Base-by-base conservation (phyloP, 306 rosid genomes). In the Prunus campanulata region DNA sequence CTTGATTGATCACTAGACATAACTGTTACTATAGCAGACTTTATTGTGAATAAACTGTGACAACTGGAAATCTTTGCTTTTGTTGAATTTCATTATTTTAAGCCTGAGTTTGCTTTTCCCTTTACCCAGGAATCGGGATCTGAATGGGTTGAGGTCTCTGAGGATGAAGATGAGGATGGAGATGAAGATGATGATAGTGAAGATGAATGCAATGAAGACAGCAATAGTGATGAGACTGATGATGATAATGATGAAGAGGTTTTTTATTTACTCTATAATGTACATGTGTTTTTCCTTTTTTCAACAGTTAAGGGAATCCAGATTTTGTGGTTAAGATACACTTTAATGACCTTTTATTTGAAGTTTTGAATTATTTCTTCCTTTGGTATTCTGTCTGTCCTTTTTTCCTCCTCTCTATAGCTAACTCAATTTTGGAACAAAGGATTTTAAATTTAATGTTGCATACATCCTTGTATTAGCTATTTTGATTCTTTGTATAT, bases 131-230 rank as follows among this genome's bases (percentile, higher is more conserved):
- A 90, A 61, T 88, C 99, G 0, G 90, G 88, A 79, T 88, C 99
- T 75, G 99, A 95, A 87, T 95, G 99, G 99, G 88, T 95, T 63
- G 99, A 92, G 82, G 95, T 80, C 66, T 91, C 96, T 3, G 97
- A 92, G 68, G 97, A 87, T 29, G 91, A 88, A 52, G 91, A 91
- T 56, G 96, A 85, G n/a, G 95, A 85, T 13, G 93, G 85, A 0
- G 91, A 89, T 19, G 97, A 83, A 0, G 88, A 87, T 19, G 88
- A 84, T 14, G 85, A 61, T 24, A 67, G 72, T 46, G 96, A 85
- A 51, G 93, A 87, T 50, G 93, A 85, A 78, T 65, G 79, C 10
- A 78, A 83, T 69, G 81, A 76, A 2, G 89, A 77, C 46, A 63
- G 42, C 60, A 52, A 78, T 29, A 78, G 84, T 74, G 90, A 87